Evolutionary conservation across 495 filamentous ascomycete species (phyloP), one percentile per base, ranked within the genome.

Genomic region (Parmelia sp.): DNA sequence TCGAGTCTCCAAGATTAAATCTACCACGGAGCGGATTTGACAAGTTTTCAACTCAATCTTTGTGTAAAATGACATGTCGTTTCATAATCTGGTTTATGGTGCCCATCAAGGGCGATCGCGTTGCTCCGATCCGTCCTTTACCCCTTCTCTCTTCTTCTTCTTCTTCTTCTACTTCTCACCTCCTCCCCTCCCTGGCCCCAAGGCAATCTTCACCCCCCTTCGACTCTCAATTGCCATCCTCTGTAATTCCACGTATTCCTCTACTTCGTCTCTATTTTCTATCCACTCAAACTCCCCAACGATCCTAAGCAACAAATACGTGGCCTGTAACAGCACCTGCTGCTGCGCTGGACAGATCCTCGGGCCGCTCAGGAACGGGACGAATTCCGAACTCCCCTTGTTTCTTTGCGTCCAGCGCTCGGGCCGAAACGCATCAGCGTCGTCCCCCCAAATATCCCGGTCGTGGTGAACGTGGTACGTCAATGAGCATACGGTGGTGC

Each of bases 361-460:
- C 11, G 83, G 80, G 1, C 84, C 84, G n/a, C 81, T 79, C 65
- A 82, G 78, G 70, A 85, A 86, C 7, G 82, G 82, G 31, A 86
- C 58, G 64, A 78, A 86, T 15, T 80, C 76, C 77, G 79, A 84
- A 2, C 81, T 79, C 49, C 70, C 70, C 31, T 71, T 75, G 57
- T 59, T 73, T 66, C 56, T 67, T 44, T 68, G 62, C 66, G 69
- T 72, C 82, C 83, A 88, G 63, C 85, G 74, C 61, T 86, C 80
- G 0, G 85, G 85, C 19, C 77, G 75, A 68, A 82, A 88, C 23
- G 78, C 69, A 1, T 78, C 74, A 0, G 81, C 79, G 64, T 86
- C 82, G 5, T 72, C 62, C 1, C 81, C 83, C 70, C 81, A 87
- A 19, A 86, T 70, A 45, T 83, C 80, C 66, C 80, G 78, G 27